Percentiles rank a stretch among this genome's conserved stretches.
These are phyloP conservation scores for Lyophyllum shimeji DNA, from an alignment of 768 basidiomycete genomes.

Conservation along the genomic window DNA sequence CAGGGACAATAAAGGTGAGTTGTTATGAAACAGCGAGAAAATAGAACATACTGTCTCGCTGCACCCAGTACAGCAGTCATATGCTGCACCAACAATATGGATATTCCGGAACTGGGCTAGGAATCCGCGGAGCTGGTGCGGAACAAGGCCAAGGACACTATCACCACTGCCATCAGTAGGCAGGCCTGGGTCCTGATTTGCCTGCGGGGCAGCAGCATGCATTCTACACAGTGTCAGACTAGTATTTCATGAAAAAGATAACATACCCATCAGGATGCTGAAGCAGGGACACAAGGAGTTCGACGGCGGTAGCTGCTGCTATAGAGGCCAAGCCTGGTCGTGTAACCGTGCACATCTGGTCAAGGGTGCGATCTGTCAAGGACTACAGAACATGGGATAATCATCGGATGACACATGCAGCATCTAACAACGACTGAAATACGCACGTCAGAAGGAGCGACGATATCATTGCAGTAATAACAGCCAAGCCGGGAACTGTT, in stretches of 20 bases:
- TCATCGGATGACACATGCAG: no score
- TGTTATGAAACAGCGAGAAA: background rate
- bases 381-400: slow-evolving; percentile 13
- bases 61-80: slow-evolving; percentile 88
- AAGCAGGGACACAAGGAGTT: slow-evolving; percentile 82
- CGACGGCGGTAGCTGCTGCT: slow-evolving; percentile 89
- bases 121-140: slow-evolving; percentile 93
- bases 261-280: slow-evolving; percentile 86
- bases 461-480: slow-evolving; percentile 98
- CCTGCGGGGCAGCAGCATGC: slow-evolving; percentile 71
- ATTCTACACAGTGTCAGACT: slow-evolving; percentile 20
- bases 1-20: background rate
- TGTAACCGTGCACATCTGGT: slow-evolving; percentile 99
- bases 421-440: background rate
- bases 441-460: slow-evolving; percentile 88
- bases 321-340: slow-evolving; percentile 92
- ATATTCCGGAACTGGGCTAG: slow-evolving; percentile 85
- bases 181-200: slow-evolving; percentile 29
- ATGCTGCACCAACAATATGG: slow-evolving; percentile 84
- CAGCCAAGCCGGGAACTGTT: slow-evolving; percentile 65
- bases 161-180: slow-evolving; percentile 31
- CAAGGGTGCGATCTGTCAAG: slow-evolving; percentile 85
- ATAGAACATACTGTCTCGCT: slow-evolving; percentile 65
- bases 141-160: slow-evolving; percentile 81
- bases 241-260: background rate